A percentile compares a stretch with the other conserved stretches of the same genome.
phyloP scores from a whole-genome alignment of 257 asterid genomes.

The Misopates orontium region DNA sequence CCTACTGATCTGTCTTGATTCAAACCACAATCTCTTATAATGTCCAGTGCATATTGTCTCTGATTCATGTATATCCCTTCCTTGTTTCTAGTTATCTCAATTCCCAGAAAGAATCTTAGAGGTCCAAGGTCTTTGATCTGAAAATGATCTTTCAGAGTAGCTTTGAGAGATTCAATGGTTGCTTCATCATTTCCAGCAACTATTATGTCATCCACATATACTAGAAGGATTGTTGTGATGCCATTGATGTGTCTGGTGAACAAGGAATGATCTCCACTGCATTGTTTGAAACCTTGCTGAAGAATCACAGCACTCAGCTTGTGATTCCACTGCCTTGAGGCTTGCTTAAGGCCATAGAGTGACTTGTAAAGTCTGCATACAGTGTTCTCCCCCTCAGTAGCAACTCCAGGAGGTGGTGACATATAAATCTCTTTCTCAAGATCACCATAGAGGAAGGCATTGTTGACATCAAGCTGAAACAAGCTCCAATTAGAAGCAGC shows the following conservation, averaged over 20 bases:
- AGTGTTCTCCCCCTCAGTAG: neutral
- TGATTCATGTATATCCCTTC: neutral
- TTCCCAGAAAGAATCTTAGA: neutral
- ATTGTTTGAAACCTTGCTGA: neutral
- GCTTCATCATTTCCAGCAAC: neutral
- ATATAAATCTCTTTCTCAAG: neutral
- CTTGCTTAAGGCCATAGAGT: neutral
- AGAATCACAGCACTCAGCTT: neutral
- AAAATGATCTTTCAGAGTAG: neutral
- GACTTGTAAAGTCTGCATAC: neutral
- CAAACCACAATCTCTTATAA: neutral
- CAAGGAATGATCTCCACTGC: neutral
- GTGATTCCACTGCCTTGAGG: neutral
- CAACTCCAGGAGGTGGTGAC: neutral
- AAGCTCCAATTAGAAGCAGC: neutral
- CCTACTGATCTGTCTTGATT: neutral
- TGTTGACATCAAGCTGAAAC: neutral
- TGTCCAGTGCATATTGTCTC: neutral
- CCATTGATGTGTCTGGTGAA: no score
- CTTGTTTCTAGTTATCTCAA: neutral
- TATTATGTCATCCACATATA: neutral
- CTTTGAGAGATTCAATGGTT: neutral
- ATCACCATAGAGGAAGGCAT: constrained; percentile 2
- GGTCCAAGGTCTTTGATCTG: neutral
- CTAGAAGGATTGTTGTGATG: no score